Percentiles rank a stretch among this genome's conserved stretches.
These are phyloP conservation scores for Tylopilus subfusipes DNA, from an alignment of 768 basidiomycete genomes.

Conservation along the genomic window DNA sequence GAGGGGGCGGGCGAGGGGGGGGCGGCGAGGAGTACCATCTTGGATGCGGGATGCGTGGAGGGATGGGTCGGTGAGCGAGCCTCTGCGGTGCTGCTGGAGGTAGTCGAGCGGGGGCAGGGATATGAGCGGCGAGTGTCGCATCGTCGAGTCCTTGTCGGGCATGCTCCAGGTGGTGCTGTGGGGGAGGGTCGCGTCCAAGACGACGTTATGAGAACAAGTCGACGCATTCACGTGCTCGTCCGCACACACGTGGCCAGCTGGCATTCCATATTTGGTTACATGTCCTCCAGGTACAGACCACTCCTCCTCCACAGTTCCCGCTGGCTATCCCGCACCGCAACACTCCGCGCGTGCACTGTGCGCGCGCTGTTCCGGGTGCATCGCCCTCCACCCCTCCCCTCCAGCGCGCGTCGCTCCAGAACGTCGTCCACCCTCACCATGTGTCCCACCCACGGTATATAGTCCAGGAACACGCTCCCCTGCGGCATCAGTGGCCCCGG, in stretches of 20 bases:
- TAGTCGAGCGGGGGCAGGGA: constrained; percentile 75
- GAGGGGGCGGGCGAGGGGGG: constrained; percentile 10
- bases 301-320: constrained; percentile 33
- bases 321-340: constrained; percentile 39
- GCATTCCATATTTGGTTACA: constrained; percentile 9
- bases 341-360: constrained; percentile 40
- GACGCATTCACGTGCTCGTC: constrained; percentile 23
- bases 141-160: constrained; percentile 30
- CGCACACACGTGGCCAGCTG: constrained; percentile 29
- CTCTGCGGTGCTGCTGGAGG: constrained; percentile 76
- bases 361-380: constrained; percentile 57
- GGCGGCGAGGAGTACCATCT: constrained; percentile 21
- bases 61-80: constrained; percentile 81
- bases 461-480: constrained; percentile 56
- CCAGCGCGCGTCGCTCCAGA: constrained; percentile 32
- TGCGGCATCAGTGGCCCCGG: constrained; percentile 43
- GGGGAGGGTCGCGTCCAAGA: not conserved
- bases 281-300: constrained; percentile 10
- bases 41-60: constrained; percentile 50
- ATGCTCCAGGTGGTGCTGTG: too few relatives aligned
- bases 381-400: constrained; percentile 37
- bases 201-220: constrained; percentile 29
- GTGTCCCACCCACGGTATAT: constrained; percentile 61
- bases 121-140: constrained; percentile 52
- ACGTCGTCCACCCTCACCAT: constrained; percentile 67